Evolutionary conservation across 208 protist genomes (phyloP).

Genomic region (Wallacemonas sp.): DNA sequence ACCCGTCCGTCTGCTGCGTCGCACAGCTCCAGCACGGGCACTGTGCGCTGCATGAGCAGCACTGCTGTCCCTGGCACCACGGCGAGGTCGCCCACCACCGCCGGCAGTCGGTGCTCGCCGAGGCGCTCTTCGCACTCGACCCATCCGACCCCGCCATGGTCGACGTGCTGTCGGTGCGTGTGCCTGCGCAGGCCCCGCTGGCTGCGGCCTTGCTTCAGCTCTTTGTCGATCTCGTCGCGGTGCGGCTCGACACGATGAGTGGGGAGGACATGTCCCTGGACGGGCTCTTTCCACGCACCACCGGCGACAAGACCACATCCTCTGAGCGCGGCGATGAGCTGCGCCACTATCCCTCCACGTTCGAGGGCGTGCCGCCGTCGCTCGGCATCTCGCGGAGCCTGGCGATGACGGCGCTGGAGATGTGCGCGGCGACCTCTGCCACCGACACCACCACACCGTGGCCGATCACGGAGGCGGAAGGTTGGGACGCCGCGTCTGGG

Average conservation of each 20-base stretch:
- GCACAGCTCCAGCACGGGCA: slow-evolving; percentile 34
- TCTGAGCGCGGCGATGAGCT: slow-evolving; percentile 3
- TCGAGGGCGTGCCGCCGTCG: background rate
- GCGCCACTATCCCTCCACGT: background rate
- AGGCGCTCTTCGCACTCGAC: slow-evolving; percentile 8
- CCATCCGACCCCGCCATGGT: slow-evolving; percentile 2
- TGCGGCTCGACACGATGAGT: slow-evolving; percentile 7
- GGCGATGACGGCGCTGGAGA: background rate
- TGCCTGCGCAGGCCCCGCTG: slow-evolving; percentile 17
- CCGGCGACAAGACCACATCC: background rate
- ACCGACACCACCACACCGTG: background rate
- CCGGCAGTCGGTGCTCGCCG: background rate
- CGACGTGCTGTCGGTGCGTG: background rate
- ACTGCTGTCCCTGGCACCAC: slow-evolving; percentile 64
- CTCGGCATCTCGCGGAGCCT: background rate
- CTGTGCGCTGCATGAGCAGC: slow-evolving; percentile 32
- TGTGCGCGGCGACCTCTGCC: background rate
- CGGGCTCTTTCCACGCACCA: background rate
- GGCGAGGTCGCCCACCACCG: slow-evolving; percentile 17
- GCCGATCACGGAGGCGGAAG: background rate
- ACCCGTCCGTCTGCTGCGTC: slow-evolving; percentile 40
- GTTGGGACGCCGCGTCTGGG: too few relatives aligned
- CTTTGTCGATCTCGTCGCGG: slow-evolving; percentile 35
- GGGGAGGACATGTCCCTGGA: background rate
- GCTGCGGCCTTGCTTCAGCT: slow-evolving; percentile 31